Evolutionary conservation across 2,329 filamentous ascomycete species (phyloP).

Genomic region (Leptographium wingfieldii): DNA sequence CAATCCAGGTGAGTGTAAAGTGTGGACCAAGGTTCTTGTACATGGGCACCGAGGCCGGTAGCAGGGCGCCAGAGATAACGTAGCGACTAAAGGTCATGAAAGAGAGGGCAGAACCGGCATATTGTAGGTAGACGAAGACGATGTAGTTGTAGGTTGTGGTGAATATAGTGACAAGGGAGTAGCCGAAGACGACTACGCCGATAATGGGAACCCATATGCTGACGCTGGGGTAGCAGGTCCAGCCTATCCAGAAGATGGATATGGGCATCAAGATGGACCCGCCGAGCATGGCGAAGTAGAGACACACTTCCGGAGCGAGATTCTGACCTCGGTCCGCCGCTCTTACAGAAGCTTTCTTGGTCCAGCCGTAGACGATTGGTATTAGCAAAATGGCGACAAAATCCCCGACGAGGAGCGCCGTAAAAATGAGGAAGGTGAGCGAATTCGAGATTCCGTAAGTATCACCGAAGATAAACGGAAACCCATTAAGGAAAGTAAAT

Average conservation of each 20-base stretch:
- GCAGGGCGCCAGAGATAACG: background rate
- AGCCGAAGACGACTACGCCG: background rate
- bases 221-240: background rate
- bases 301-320: constrained; percentile 33
- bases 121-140: background rate
- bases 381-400: constrained; percentile 15
- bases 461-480: constrained; percentile 36
- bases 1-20: background rate
- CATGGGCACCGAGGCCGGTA: background rate
- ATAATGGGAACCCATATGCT: constrained; percentile 15
- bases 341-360: background rate
- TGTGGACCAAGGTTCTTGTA: background rate
- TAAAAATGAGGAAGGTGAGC: constrained; percentile 5
- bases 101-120: background rate
- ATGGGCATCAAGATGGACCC: background rate
- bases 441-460: constrained; percentile 25
- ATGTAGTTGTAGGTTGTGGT: background rate
- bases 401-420: constrained; percentile 20
- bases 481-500: constrained; percentile 35
- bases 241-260: background rate
- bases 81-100: background rate
- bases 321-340: background rate
- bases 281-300: constrained; percentile 37
- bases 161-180: background rate
- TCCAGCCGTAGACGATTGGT: background rate